Conservation (phyloP, 148 eudicot species). For the Polygonum maritimum region DNA sequence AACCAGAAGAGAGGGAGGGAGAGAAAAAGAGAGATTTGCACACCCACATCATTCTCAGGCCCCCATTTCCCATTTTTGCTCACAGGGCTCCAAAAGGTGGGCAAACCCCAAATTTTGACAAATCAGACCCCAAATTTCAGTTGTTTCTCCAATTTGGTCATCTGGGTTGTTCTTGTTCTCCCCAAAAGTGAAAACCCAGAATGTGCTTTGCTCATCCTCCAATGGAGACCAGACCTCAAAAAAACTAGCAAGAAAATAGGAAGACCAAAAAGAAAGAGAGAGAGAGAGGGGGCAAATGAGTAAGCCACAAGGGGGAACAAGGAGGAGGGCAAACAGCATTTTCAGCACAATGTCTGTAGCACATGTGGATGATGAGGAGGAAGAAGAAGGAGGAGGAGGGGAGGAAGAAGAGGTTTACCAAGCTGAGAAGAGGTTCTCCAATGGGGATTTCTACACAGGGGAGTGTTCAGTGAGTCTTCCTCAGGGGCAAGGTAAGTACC, state of each 20-base stretch:
- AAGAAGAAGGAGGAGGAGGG: background rate
- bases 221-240: background rate
- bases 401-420: constrained; percentile 20
- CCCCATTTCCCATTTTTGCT: constrained; percentile 11
- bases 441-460: constrained; percentile 63
- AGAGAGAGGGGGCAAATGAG: constrained; percentile 4
- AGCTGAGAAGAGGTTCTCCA: constrained; percentile 41
- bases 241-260: background rate
- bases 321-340: constrained; percentile 44
- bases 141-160: background rate
- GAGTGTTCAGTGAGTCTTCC: constrained; percentile 54
- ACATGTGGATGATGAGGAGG: constrained; percentile 35
- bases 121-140: background rate
- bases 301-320: constrained; percentile 28
- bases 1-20: background rate
- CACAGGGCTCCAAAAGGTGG: constrained; percentile 12
- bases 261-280: background rate
- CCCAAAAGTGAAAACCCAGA: background rate
- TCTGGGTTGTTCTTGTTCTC: background rate
- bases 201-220: constrained; percentile 11
- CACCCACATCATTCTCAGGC: background rate
- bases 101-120: background rate
- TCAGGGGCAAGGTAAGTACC: constrained; percentile 68
- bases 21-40: background rate
- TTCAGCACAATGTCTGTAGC: constrained; percentile 84